These are phyloP conservation scores for Heliamphora exappendiculata DNA, from an alignment of 148 eudicot genomes.

Conservation along the genomic window DNA sequence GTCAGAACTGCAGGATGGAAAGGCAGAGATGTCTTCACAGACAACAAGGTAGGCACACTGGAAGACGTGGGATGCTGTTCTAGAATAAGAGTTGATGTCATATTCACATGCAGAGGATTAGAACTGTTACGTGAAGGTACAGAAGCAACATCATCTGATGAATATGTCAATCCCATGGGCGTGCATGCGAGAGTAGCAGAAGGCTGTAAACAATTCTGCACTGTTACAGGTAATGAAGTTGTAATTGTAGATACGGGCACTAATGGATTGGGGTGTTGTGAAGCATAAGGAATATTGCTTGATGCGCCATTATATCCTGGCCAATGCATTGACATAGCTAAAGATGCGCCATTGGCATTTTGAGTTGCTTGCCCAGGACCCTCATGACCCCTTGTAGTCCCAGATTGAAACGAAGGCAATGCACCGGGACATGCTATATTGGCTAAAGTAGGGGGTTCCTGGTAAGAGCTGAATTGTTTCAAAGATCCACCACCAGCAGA, in stretches of 20 bases:
- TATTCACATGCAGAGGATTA: slow-evolving; percentile 10
- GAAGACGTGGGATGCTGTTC: slow-evolving; percentile 15
- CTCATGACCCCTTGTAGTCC: slow-evolving; percentile 1
- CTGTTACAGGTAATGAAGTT: slow-evolving; percentile 1
- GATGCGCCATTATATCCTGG: slow-evolving; percentile 22
- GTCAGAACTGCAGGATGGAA: slow-evolving; percentile 12
- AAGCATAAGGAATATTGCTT: slow-evolving; percentile 5
- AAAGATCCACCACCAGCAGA: slow-evolving; percentile 16
- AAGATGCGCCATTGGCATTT: slow-evolving; percentile 13
- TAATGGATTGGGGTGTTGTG: slow-evolving; percentile 5
- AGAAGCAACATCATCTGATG: slow-evolving; percentile 12
- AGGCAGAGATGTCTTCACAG: slow-evolving; percentile 16
- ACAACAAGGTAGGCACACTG: slow-evolving; percentile 10
- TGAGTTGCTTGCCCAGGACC: slow-evolving; percentile 10
- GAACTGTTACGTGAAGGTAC: slow-evolving; percentile 7
- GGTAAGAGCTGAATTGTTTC: slow-evolving; percentile 10
- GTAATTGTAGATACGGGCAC: neutral
- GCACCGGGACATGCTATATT: slow-evolving; percentile 9
- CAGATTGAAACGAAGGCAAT: slow-evolving; percentile 22
- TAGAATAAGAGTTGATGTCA: slow-evolving; percentile 5
- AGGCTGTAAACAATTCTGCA: slow-evolving; percentile 8
- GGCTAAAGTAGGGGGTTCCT: slow-evolving; percentile 14
- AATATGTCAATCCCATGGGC: slow-evolving; percentile 1
- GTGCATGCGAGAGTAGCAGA: slow-evolving; percentile 3
- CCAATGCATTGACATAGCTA: slow-evolving; percentile 16